A percentile compares a stretch with the other conserved stretches of the same genome.
Conservation (phyloP, 176 grass and related monocot genomes). For the Stipa capillata region DNA sequence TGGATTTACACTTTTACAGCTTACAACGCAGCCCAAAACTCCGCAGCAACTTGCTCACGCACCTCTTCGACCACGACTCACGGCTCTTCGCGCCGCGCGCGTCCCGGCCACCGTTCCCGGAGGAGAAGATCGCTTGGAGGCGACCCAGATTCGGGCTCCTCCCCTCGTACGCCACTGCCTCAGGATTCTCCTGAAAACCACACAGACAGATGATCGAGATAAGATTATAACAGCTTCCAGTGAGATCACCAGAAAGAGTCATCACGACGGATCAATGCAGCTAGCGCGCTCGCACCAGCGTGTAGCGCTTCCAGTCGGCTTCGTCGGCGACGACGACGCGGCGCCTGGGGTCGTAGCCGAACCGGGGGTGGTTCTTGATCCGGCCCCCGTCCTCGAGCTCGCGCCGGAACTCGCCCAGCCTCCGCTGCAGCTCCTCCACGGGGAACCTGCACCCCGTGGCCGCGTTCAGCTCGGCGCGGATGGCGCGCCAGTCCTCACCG, state of each 20-base stretch:
- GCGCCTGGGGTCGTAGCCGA: constrained; percentile 21
- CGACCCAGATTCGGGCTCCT: neutral
- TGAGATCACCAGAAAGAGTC: neutral
- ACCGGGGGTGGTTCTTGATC: constrained; percentile 17
- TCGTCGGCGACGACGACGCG: constrained; percentile 26
- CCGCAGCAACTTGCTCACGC: constrained; percentile 18
- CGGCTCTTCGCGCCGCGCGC: neutral
- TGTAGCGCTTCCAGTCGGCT: constrained; percentile 23
- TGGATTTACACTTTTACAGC: neutral
- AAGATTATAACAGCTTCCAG: too few species aligned
- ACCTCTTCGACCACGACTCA: constrained; percentile 8
- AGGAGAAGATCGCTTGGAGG: constrained; percentile 13
- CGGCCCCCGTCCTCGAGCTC: constrained; percentile 17
- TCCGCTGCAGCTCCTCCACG: constrained; percentile 25
- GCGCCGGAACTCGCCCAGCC: constrained; percentile 19
- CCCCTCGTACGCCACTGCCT: constrained; percentile 9
- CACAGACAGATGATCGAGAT: too few species aligned
- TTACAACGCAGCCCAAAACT: constrained; percentile 19
- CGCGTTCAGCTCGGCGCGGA: constrained; percentile 23
- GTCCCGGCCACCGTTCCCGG: neutral
- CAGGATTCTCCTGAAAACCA: constrained; percentile 27
- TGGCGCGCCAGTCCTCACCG: constrained; percentile 14
- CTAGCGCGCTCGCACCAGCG: neutral
- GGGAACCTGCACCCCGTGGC: constrained; percentile 20
- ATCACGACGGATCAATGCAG: neutral